These are phyloP conservation scores for Amanita polypyramis DNA, from an alignment of 768 basidiomycete genomes.

Conservation along the genomic window DNA sequence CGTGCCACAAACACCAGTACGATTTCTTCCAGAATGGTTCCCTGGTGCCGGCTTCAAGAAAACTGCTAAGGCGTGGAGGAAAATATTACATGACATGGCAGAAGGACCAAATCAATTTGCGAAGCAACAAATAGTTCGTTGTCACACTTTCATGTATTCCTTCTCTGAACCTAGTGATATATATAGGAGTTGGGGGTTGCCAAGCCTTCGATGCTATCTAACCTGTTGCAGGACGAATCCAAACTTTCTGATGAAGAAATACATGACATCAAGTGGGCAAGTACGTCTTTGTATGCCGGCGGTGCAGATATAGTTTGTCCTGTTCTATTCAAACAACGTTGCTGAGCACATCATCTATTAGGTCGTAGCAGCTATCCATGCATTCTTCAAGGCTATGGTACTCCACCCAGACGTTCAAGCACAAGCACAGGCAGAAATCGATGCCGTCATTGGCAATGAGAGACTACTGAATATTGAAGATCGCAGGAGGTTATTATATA, in stretches of 20 bases:
- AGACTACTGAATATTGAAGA: constrained; percentile 30
- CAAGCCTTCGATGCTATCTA: constrained; percentile 24
- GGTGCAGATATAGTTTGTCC: constrained; percentile 23
- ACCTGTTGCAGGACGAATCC: constrained; percentile 18
- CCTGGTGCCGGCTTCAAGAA: constrained; percentile 36
- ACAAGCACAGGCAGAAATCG: constrained; percentile 33
- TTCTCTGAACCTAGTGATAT: neutral
- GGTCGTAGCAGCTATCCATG: constrained; percentile 28
- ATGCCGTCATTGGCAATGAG: constrained; percentile 28
- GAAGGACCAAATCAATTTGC: constrained; percentile 25
- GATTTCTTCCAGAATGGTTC: constrained; percentile 34
- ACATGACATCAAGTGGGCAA: constrained; percentile 31
- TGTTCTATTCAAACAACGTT: constrained; percentile 3
- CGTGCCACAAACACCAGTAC: constrained; percentile 19
- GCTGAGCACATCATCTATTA: too few species aligned
- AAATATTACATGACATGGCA: constrained; percentile 21
- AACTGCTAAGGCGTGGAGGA: constrained; percentile 25
- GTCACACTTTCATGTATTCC: neutral
- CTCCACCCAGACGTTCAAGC: constrained; percentile 26
- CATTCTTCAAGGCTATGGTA: constrained; percentile 29
- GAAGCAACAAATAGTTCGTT: constrained; percentile 20
- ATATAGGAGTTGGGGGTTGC: constrained; percentile 19
- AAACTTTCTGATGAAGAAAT: constrained; percentile 21
- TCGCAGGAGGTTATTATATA: constrained; percentile 27
- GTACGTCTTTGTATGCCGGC: constrained; percentile 37